Conservation (phyloP, 2,329 filamentous ascomycete species). For the Nemania abortiva region DNA sequence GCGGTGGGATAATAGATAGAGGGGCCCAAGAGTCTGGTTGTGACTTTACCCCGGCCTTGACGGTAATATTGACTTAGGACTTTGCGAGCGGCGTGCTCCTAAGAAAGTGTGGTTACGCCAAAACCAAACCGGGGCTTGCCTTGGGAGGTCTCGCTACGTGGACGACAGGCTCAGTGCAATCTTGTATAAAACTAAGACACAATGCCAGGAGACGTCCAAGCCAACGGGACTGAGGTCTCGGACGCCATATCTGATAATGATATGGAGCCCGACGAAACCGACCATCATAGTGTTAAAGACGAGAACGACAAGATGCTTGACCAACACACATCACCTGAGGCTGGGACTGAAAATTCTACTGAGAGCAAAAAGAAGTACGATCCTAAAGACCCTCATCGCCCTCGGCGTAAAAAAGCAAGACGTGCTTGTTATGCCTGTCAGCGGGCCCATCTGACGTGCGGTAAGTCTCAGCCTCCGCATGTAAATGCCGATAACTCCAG, state of each 20-base stretch:
- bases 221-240: slow-evolving; percentile 67
- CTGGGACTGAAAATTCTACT: slow-evolving; percentile 59
- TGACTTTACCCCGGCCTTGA: slow-evolving; percentile 39
- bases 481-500: slow-evolving; percentile 43
- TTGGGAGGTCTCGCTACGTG: slow-evolving; percentile 40
- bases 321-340: slow-evolving; percentile 58
- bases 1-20: slow-evolving; percentile 46
- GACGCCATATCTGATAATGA: slow-evolving; percentile 71
- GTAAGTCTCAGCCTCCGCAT: slow-evolving; percentile 69
- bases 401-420: slow-evolving; percentile 93
- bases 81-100: slow-evolving; percentile 47
- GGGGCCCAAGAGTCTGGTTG: slow-evolving; percentile 43
- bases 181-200: slow-evolving; percentile 66
- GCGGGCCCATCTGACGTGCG: slow-evolving; percentile 95
- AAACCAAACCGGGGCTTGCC: slow-evolving; percentile 44
- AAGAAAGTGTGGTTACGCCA: slow-evolving; percentile 52
- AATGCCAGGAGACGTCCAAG: slow-evolving; percentile 68
- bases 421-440: slow-evolving; percentile 97
- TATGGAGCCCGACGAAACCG: slow-evolving; percentile 63
- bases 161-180: slow-evolving; percentile 38
- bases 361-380: slow-evolving; percentile 76
- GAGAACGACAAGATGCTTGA: slow-evolving; percentile 66
- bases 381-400: slow-evolving; percentile 90
- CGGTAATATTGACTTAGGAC: slow-evolving; percentile 47
- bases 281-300: slow-evolving; percentile 58